These are phyloP conservation scores for Eudorina sp. DNA, from an alignment of 139 green algal species.

Conservation along the genomic window DNA sequence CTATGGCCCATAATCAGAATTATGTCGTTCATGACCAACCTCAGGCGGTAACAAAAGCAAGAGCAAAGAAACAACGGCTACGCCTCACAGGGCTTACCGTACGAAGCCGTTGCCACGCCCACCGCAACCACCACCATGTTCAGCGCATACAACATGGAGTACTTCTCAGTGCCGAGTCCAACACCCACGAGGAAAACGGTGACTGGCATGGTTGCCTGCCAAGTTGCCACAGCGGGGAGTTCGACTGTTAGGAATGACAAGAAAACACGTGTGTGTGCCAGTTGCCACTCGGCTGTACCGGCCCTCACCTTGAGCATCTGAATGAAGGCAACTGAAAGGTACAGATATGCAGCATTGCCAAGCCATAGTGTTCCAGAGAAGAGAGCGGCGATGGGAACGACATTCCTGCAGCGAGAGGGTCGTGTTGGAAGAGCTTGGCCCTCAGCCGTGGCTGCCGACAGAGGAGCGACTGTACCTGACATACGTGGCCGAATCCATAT, in stretches of 20 bases:
- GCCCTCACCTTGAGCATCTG: conserved; percentile 93
- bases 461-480: conserved; percentile 15
- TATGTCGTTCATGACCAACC: too few species aligned
- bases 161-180: conserved; percentile 81
- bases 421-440: too few species aligned
- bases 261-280: too few species aligned
- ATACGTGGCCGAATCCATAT: conserved; percentile 56
- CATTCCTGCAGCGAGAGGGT: conserved; percentile 27
- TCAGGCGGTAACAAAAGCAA: too few species aligned
- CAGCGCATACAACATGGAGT: conserved; percentile 41
- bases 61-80: too few species aligned
- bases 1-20: too few species aligned
- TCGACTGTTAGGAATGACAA: too few species aligned
- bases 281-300: too few species aligned
- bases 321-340: conserved; percentile 95
- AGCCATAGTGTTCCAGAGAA: conserved; percentile 94
- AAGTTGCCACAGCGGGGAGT: too few species aligned
- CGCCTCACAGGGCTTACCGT: conserved; percentile 68
- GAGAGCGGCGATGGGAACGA: conserved; percentile 84
- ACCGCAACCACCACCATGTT: conserved; percentile 88
- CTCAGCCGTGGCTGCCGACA: too few species aligned
- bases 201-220: conserved; percentile 60
- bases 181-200: conserved; percentile 61
- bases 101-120: conserved; percentile 79
- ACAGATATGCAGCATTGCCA: conserved; percentile 95